A percentile compares a stretch with the other conserved stretches of the same genome.
Conservation (phyloP, 192 early-diverging fungal species). For the Radiomyces spectabilis region DNA sequence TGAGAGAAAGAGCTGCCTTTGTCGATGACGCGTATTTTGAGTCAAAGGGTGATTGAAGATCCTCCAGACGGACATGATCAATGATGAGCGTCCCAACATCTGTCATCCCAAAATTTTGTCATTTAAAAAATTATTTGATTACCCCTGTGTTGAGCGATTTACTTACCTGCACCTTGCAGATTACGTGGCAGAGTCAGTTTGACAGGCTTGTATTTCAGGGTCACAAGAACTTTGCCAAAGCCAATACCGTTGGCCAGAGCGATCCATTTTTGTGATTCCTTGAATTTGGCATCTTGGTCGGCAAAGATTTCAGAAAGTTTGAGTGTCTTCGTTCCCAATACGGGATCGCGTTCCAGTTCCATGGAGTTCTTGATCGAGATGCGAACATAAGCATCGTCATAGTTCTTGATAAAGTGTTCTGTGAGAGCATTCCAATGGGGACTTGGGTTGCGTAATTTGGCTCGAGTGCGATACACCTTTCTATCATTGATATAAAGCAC, state of each 20-base stretch:
- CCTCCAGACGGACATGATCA: not conserved
- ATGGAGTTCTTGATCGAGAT: constrained; percentile 13
- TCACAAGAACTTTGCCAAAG: constrained; percentile 15
- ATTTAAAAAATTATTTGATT: not conserved
- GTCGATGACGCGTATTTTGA: not conserved
- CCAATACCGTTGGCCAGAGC: constrained; percentile 21
- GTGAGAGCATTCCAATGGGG: constrained; percentile 24
- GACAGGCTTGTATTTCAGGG: constrained; percentile 18
- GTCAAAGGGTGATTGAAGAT: constrained; percentile 8
- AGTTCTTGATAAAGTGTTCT: constrained; percentile 13
- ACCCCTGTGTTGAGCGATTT: not conserved
- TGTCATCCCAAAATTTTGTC: too few species aligned
- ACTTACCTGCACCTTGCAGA: constrained; percentile 5
- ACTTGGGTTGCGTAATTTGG: constrained; percentile 8
- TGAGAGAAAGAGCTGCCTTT: constrained; percentile 4
- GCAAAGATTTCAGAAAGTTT: constrained; percentile 8
- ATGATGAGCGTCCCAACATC: constrained; percentile 19
- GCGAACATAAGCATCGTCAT: constrained; percentile 1
- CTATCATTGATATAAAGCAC: constrained; percentile 17
- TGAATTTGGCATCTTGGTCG: constrained; percentile 7
- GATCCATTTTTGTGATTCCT: constrained; percentile 12
- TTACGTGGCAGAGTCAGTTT: constrained; percentile 8
- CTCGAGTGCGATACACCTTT: constrained; percentile 9
- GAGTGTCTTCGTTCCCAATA: constrained; percentile 8
- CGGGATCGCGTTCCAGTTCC: constrained; percentile 15